Evolutionary conservation across 495 filamentous ascomycete genomes (phyloP).

Genomic region (Penicillium antarcticum): DNA sequence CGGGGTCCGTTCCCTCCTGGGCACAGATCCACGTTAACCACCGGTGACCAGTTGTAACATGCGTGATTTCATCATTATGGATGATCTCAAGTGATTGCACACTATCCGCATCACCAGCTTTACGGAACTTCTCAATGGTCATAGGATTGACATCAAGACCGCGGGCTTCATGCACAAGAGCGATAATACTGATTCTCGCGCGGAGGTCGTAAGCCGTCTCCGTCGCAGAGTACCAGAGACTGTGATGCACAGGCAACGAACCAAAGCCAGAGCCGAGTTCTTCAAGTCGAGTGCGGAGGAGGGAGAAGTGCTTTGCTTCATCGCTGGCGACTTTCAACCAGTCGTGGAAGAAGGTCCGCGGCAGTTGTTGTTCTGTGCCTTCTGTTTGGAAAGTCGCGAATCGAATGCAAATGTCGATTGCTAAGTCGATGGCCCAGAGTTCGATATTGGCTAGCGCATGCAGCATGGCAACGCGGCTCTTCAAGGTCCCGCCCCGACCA

Average conservation of each 20-base stretch:
- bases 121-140: slow-evolving; percentile 53
- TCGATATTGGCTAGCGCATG: slow-evolving; percentile 54
- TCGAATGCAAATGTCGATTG: slow-evolving; percentile 52
- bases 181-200: slow-evolving; percentile 50
- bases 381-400: slow-evolving; percentile 48
- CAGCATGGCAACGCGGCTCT: slow-evolving; percentile 50
- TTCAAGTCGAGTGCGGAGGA: slow-evolving; percentile 47
- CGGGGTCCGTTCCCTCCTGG: slow-evolving; percentile 47
- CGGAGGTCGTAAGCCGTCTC: slow-evolving; percentile 47
- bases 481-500: slow-evolving; percentile 43
- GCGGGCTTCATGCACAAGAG: slow-evolving; percentile 51
- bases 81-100: slow-evolving; percentile 45
- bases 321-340: slow-evolving; percentile 54
- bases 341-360: slow-evolving; percentile 51
- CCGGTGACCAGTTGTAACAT: slow-evolving; percentile 52
- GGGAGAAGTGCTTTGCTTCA: slow-evolving; percentile 53
- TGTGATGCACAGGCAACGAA: slow-evolving; percentile 49
- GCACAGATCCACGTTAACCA: slow-evolving; percentile 54
- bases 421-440: slow-evolving; percentile 53
- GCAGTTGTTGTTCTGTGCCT: slow-evolving; percentile 28
- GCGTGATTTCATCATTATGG: slow-evolving; percentile 53
- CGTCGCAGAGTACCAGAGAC: slow-evolving; percentile 47
- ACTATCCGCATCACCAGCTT: slow-evolving; percentile 41
- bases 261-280: slow-evolving; percentile 49
- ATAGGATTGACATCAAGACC: slow-evolving; percentile 52